A percentile compares a stretch with the other conserved stretches of the same genome.
Conservation (phyloP, 2,329 filamentous ascomycete species). For the Gremmenia infestans region DNA sequence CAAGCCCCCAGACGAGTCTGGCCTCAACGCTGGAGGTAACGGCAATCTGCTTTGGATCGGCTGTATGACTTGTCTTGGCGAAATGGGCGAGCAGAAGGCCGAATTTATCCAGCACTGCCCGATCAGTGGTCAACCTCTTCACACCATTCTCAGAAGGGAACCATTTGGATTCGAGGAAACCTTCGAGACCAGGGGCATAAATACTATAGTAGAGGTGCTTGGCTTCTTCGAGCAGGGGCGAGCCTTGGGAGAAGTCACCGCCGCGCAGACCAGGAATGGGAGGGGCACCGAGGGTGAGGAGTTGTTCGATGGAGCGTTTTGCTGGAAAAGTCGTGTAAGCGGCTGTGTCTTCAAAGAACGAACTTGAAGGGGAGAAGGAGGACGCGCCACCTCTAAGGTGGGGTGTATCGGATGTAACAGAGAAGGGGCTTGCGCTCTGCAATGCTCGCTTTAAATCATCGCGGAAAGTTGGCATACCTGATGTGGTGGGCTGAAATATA, state of each 20-base stretch:
- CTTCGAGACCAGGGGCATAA: conserved; percentile 69
- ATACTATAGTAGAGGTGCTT: conserved; percentile 68
- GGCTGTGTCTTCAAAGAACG: conserved; percentile 30
- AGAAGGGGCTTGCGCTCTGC: conserved; percentile 33
- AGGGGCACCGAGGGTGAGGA: conserved; percentile 59
- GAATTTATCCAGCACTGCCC: conserved; percentile 60
- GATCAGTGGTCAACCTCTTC: conserved; percentile 44
- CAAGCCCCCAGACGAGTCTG: conserved; percentile 55
- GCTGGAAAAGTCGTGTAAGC: conserved; percentile 46
- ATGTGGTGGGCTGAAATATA: conserved; percentile 19
- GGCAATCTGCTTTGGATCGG: conserved; percentile 46
- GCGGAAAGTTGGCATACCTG: conserved; percentile 29
- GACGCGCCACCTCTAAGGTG: conserved; percentile 49
- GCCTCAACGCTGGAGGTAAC: conserved; percentile 52
- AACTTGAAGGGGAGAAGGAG: conserved; percentile 33
- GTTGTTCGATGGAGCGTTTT: conserved; percentile 68
- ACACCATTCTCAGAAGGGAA: conserved; percentile 50
- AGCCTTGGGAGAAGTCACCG: conserved; percentile 39
- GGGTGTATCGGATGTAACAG: conserved; percentile 35
- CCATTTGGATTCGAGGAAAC: conserved; percentile 80
- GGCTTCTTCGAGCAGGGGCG: conserved; percentile 57
- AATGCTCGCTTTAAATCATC: conserved; percentile 29
- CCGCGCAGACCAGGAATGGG: conserved; percentile 49
- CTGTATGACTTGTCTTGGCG: conserved; percentile 42
- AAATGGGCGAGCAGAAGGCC: conserved; percentile 57